Conservation (phyloP, 192 early-diverging fungal species). For the Lobosporangium transversale region DNA sequence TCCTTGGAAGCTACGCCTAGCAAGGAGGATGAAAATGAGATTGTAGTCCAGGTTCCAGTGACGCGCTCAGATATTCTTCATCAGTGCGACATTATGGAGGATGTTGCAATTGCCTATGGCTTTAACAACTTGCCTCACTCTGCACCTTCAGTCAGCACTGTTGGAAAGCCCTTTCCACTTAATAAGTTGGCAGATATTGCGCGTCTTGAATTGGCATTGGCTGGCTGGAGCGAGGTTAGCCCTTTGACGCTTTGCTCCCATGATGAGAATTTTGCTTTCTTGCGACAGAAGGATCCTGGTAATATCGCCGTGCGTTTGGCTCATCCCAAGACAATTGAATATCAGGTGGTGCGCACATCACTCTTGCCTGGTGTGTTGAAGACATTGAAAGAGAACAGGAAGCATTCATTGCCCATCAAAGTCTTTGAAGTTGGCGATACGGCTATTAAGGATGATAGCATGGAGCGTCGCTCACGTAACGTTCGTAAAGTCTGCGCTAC, state of each 20-base stretch:
- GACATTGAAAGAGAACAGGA: constrained; percentile 88
- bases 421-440: constrained; percentile 98
- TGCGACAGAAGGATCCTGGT: constrained; percentile 83
- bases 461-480: constrained; percentile 86
- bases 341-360: constrained; percentile 92
- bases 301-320: constrained; percentile 85
- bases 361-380: constrained; percentile 94
- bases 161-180: constrained; percentile 87
- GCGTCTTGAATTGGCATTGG: constrained; percentile 84
- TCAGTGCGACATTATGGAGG: constrained; percentile 97
- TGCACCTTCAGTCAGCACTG: constrained; percentile 81
- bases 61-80: constrained; percentile 97
- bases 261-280: constrained; percentile 93
- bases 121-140: constrained; percentile 93
- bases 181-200: constrained; percentile 94
- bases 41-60: constrained; percentile 83
- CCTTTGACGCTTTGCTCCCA: constrained; percentile 97
- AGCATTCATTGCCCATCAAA: constrained; percentile 89
- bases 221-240: constrained; percentile 95
- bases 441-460: constrained; percentile 85
- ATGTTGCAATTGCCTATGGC: constrained; percentile 96
- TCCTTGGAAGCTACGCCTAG: constrained; percentile 73
- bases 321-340: constrained; percentile 93
- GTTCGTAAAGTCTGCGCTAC: constrained; percentile 88
- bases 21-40: constrained; percentile 59